Percentiles rank a stretch among this genome's conserved stretches.
These are phyloP conservation scores for Rosa rugosa DNA, from an alignment of 306 rosid genomes.

Conservation along the genomic window DNA sequence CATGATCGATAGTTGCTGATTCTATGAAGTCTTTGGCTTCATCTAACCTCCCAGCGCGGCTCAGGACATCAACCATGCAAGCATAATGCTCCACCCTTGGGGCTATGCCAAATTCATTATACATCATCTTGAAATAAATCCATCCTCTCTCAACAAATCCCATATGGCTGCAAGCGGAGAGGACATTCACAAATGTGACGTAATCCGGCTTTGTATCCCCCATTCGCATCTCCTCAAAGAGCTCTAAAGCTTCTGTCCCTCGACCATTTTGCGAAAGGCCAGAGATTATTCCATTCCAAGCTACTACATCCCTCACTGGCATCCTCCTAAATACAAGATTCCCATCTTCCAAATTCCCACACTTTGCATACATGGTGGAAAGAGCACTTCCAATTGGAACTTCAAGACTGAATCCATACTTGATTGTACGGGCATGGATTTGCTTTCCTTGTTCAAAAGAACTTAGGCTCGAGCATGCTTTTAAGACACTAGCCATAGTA, in stretches of 20 bases:
- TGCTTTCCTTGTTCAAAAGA: conserved; percentile 91
- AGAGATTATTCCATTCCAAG: conserved; percentile 95
- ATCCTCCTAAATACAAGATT: conserved; percentile 60
- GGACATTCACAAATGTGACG: conserved; percentile 71
- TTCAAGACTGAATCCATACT: conserved; percentile 67
- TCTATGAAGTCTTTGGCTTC: conserved; percentile 82
- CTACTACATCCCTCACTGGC: conserved; percentile 60
- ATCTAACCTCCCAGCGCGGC: conserved; percentile 76
- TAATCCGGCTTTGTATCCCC: conserved; percentile 65
- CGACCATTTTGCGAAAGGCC: conserved; percentile 81
- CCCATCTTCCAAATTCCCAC: conserved; percentile 76
- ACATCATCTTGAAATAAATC: conserved; percentile 73
- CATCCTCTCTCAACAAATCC: conserved; percentile 70
- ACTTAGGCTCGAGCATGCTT: conserved; percentile 78
- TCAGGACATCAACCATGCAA: conserved; percentile 83
- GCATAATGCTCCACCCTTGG: conserved; percentile 82
- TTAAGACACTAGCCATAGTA: conserved; percentile 76
- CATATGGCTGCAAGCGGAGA: conserved; percentile 87
- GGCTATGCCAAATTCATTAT: conserved; percentile 45
- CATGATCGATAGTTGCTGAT: conserved; percentile 71
- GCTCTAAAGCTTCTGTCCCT: conserved; percentile 65
- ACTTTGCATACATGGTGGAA: conserved; percentile 84
- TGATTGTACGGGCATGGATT: conserved; percentile 62
- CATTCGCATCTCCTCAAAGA: conserved; percentile 68
- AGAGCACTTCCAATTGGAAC: conserved; percentile 87